Percentiles rank a stretch among this genome's conserved stretches.
Evolutionary conservation across 371 early-diverging fungal genomes (phyloP).

Genomic region (Sporodiniella umbellata): DNA sequence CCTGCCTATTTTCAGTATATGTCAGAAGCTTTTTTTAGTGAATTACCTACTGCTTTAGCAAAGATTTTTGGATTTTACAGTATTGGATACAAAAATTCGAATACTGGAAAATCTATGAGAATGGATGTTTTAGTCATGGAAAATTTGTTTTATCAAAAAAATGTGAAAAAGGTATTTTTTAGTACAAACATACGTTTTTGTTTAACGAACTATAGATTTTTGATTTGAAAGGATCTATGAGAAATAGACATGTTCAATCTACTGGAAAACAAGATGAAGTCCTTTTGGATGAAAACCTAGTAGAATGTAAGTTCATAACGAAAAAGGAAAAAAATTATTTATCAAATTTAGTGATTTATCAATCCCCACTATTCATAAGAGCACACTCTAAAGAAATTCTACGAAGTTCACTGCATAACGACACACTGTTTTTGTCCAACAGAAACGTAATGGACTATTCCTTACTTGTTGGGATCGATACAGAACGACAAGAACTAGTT

Average conservation of each 20-base stretch:
- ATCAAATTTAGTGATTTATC: constrained; percentile 58
- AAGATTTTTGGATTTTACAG: constrained; percentile 95
- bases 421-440: constrained; percentile 85
- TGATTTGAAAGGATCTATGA: constrained; percentile 94
- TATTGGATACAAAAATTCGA: constrained; percentile 82
- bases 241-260: constrained; percentile 92
- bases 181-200: neutral
- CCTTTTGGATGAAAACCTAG: constrained; percentile 89
- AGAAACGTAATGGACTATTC: constrained; percentile 98
- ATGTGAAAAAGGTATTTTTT: constrained; percentile 57
- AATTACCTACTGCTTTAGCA: constrained; percentile 85
- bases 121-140: constrained; percentile 97
- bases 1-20: constrained; percentile 94
- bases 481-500: constrained; percentile 77
- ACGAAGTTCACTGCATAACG: constrained; percentile 81
- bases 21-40: constrained; percentile 81
- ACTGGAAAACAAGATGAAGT: constrained; percentile 89
- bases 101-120: constrained; percentile 76
- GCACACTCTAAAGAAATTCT: constrained; percentile 86
- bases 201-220: constrained; percentile 57
- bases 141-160: constrained; percentile 88
- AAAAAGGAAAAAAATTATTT: neutral
- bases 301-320: constrained; percentile 63
- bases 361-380: constrained; percentile 89
- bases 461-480: constrained; percentile 90